phyloP scores from a whole-genome alignment of 2,329 filamentous ascomycete species.

The Fusarium virguliforme region DNA sequence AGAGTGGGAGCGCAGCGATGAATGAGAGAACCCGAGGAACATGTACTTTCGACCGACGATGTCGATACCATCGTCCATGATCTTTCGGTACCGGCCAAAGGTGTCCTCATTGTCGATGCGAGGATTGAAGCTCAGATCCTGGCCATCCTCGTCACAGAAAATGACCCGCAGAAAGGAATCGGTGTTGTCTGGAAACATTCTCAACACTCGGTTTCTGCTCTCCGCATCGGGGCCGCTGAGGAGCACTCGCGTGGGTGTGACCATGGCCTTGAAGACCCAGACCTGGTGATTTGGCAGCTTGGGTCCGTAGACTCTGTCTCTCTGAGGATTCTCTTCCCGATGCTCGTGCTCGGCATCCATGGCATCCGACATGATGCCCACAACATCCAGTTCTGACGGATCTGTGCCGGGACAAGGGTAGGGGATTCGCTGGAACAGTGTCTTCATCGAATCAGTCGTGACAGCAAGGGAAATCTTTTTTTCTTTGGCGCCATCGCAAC shows the following conservation, averaged over 20 bases:
- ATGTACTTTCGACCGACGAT: constrained; percentile 75
- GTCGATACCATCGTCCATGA: constrained; percentile 72
- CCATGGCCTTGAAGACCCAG: constrained; percentile 68
- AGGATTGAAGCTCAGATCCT: constrained; percentile 72
- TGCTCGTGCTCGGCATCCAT: constrained; percentile 60
- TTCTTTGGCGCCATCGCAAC: constrained; percentile 50
- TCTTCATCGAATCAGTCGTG: constrained; percentile 69
- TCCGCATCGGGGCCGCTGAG: constrained; percentile 76
- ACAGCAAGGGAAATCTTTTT: constrained; percentile 57
- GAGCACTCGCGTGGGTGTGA: constrained; percentile 73
- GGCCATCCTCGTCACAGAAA: constrained; percentile 82
- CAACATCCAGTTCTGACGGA: constrained; percentile 58
- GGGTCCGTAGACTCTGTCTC: constrained; percentile 50
- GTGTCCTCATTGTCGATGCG: constrained; percentile 64
- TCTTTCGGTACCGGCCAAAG: constrained; percentile 71
- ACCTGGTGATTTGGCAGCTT: constrained; percentile 60
- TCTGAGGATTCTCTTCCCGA: constrained; percentile 44
- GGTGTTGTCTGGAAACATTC: constrained; percentile 73
- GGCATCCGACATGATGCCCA: constrained; percentile 60
- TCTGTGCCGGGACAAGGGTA: constrained; percentile 69
- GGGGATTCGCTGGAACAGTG: constrained; percentile 67
- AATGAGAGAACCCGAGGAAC: constrained; percentile 86
- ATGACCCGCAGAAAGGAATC: constrained; percentile 79
- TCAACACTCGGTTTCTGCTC: constrained; percentile 78
- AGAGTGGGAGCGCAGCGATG: constrained; percentile 79